These are phyloP conservation scores for Kalanchoe fedtschenkoi DNA, from an alignment of 164 flowering plant genomes.

Conservation along the genomic window DNA sequence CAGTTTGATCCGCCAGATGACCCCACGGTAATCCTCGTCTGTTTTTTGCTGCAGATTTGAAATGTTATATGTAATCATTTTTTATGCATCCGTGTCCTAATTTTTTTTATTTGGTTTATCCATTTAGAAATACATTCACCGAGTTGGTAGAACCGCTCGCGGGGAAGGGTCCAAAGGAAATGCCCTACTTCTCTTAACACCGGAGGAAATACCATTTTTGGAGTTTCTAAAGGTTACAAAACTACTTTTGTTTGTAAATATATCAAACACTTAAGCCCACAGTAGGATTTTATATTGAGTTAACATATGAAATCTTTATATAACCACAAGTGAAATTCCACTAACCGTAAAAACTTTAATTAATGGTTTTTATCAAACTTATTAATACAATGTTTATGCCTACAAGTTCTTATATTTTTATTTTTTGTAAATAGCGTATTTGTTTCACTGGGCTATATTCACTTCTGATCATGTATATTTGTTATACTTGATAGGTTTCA, in stretches of 20 bases:
- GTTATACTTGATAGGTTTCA: conserved; percentile 41
- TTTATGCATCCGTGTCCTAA: background rate
- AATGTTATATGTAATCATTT: background rate
- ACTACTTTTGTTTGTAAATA: background rate
- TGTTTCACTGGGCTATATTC: too few species aligned
- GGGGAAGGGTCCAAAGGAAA: conserved; percentile 95
- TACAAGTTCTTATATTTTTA: too few species aligned
- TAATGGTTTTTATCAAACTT: too few species aligned
- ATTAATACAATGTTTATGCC: too few species aligned
- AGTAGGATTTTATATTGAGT: background rate
- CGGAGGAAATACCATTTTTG: conserved; percentile 83
- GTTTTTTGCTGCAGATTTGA: background rate
- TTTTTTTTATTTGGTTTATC: background rate
- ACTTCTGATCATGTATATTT: background rate
- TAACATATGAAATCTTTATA: too few species aligned
- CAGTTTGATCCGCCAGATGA: conserved; percentile 99
- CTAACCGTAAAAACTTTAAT: too few species aligned
- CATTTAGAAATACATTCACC: conserved; percentile 83
- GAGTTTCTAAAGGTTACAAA: conserved; percentile 62
- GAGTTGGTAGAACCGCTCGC: conserved; percentile 99
- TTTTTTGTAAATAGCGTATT: too few species aligned
- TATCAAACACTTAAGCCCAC: background rate
- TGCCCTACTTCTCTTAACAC: conserved; percentile 80
- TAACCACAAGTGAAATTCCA: too few species aligned
- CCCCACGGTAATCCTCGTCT: conserved; percentile 50